Percentiles rank a stretch among this genome's conserved stretches.
These are phyloP conservation scores for Rhodotorula glutinis DNA, from an alignment of 1,284 basidiomycete species.

Conservation along the genomic window DNA sequence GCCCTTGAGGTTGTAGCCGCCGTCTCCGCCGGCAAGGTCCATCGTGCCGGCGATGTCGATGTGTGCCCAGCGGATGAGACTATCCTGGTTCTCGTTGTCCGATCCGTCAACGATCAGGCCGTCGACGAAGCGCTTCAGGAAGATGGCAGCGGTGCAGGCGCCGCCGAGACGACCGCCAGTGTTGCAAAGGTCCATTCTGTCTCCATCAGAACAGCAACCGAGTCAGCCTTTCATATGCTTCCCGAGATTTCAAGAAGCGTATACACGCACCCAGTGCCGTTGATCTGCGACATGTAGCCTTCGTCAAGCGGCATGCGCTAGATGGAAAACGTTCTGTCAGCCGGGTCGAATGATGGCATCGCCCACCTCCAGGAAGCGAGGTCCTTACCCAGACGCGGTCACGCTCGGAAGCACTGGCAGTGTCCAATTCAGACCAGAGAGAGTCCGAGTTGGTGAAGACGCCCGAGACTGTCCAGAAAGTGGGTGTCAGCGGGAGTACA, in stretches of 20 bases:
- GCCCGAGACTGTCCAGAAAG: constrained; percentile 36
- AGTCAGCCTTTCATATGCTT: no score
- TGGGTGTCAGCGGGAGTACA: no score
- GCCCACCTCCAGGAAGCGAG: constrained; percentile 42
- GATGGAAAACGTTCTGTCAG: background rate
- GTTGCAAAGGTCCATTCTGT: constrained; percentile 48
- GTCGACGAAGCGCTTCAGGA: constrained; percentile 68
- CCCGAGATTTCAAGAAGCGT: no score
- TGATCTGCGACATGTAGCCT: constrained; percentile 71
- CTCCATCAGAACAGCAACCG: constrained; percentile 4
- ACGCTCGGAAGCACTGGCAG: constrained; percentile 68
- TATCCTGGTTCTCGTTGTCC: constrained; percentile 51
- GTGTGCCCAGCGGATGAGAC: constrained; percentile 51
- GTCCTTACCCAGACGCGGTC: constrained; percentile 69
- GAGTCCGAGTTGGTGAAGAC: constrained; percentile 59
- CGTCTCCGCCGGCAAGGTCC: constrained; percentile 32
- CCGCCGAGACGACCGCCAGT: constrained; percentile 71
- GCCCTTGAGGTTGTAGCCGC: constrained; percentile 30
- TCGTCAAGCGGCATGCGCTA: constrained; percentile 61
- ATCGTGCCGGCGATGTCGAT: constrained; percentile 73
- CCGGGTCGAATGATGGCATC: constrained; percentile 4
- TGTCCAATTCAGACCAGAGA: constrained; percentile 69
- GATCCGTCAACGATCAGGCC: constrained; percentile 53
- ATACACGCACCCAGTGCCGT: constrained; percentile 57
- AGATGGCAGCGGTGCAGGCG: constrained; percentile 76